Conservation (phyloP, 192 early-diverging fungal genomes). For the Jimgerdemannia flammicorona region DNA sequence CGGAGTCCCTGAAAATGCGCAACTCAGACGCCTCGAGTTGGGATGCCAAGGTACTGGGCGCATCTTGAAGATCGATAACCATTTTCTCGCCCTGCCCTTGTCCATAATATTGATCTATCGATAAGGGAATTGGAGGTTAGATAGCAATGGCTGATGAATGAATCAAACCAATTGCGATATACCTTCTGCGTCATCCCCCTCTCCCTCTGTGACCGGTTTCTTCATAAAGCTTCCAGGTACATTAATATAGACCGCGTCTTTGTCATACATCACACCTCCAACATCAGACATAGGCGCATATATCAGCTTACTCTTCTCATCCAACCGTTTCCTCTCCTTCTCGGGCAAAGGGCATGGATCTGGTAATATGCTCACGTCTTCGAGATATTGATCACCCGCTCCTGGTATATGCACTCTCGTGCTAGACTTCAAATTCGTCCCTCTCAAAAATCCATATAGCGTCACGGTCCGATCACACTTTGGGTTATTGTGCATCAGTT, state of each 20-base stretch:
- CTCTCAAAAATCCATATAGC: slow-evolving; percentile 93
- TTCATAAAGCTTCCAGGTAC: slow-evolving; percentile 82
- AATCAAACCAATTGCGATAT: neutral
- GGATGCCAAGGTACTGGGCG: slow-evolving; percentile 63
- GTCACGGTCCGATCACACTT: slow-evolving; percentile 91
- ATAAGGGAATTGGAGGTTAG: neutral
- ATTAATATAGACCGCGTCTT: slow-evolving; percentile 98
- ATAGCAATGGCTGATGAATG: no score
- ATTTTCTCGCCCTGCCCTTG: slow-evolving; percentile 80
- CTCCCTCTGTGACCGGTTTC: slow-evolving; percentile 36
- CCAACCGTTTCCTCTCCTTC: slow-evolving; percentile 83
- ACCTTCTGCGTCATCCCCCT: slow-evolving; percentile 24
- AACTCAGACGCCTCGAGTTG: slow-evolving; percentile 64
- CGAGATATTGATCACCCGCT: slow-evolving; percentile 81
- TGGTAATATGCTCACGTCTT: slow-evolving; percentile 69
- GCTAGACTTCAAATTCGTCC: slow-evolving; percentile 86
- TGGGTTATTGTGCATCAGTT: slow-evolving; percentile 70
- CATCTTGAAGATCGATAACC: slow-evolving; percentile 91
- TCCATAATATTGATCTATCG: slow-evolving; percentile 45
- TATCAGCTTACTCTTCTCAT: slow-evolving; percentile 93
- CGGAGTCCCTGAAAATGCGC: slow-evolving; percentile 64
- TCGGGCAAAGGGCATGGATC: slow-evolving; percentile 99
- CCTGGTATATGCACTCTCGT: slow-evolving; percentile 96
- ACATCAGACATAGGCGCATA: slow-evolving; percentile 99
- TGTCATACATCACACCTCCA: slow-evolving; percentile 98